These are phyloP conservation scores for Silene conica DNA, from an alignment of 148 eudicot species.

Conservation along the genomic window DNA sequence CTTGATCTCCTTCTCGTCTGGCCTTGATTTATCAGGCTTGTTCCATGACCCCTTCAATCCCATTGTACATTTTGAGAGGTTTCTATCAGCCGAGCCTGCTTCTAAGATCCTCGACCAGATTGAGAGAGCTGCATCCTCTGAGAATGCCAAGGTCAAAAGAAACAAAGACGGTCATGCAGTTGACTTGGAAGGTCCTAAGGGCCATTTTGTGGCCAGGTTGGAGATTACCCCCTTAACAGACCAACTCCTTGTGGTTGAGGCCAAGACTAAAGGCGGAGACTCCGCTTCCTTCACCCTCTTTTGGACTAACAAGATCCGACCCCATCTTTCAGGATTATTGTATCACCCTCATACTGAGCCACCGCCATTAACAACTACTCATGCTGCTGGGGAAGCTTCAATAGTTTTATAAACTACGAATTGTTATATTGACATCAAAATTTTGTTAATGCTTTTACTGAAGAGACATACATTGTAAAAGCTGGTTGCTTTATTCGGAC, in stretches of 20 bases:
- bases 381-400: neutral
- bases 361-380: neutral
- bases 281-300: slow-evolving; percentile 15
- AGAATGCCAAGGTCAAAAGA: slow-evolving; percentile 21
- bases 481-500: no score
- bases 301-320: slow-evolving; percentile 38
- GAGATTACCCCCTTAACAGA: slow-evolving; percentile 44
- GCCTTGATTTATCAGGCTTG: slow-evolving; percentile 47
- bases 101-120: slow-evolving; percentile 34
- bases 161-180: slow-evolving; percentile 38
- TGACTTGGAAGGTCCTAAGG: slow-evolving; percentile 38
- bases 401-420: neutral
- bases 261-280: slow-evolving; percentile 29
- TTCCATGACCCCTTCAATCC: slow-evolving; percentile 23
- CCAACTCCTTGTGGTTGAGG: slow-evolving; percentile 36
- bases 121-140: slow-evolving; percentile 22
- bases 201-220: slow-evolving; percentile 30
- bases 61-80: slow-evolving; percentile 23
- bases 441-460: neutral
- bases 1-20: slow-evolving; percentile 52
- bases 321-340: slow-evolving; percentile 18
- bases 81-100: slow-evolving; percentile 28
- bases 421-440: neutral
- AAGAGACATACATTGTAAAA: neutral
- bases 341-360: slow-evolving; percentile 13